phyloP scores from a whole-genome alignment of 2,329 filamentous ascomycete genomes.

The Graphiopsis chlorocephala region DNA sequence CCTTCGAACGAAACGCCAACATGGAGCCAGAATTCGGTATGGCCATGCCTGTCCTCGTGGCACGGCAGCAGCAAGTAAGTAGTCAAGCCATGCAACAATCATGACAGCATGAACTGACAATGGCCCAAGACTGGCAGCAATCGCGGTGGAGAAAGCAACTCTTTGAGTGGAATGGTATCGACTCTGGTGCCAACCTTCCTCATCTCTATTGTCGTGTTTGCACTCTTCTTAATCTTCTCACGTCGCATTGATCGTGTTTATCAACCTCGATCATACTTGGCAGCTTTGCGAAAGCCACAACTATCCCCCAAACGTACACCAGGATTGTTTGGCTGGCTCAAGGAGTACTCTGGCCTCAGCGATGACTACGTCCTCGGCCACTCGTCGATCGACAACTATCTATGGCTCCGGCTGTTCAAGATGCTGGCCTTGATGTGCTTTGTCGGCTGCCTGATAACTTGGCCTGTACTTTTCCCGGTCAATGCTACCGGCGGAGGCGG shows the following conservation, averaged over 20 bases:
- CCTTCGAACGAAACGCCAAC: neutral
- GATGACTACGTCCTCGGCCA: constrained; percentile 46
- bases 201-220: constrained; percentile 44
- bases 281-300: constrained; percentile 37
- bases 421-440: constrained; percentile 42
- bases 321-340: constrained; percentile 54
- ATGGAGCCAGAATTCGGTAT: neutral
- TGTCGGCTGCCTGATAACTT: constrained; percentile 45
- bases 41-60: neutral
- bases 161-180: constrained; percentile 47
- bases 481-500: constrained; percentile 37
- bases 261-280: constrained; percentile 29
- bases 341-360: constrained; percentile 38
- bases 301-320: constrained; percentile 45
- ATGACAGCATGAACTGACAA: neutral
- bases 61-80: neutral
- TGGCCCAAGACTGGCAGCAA: constrained; percentile 15
- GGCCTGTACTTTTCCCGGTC: constrained; percentile 47
- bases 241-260: constrained; percentile 43
- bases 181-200: constrained; percentile 49
- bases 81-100: neutral
- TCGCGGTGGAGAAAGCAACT: constrained; percentile 41
- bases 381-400: constrained; percentile 47
- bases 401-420: constrained; percentile 49
- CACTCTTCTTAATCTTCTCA: constrained; percentile 47